A percentile compares a stretch with the other conserved stretches of the same genome.
Evolutionary conservation across 495 filamentous ascomycete genomes (phyloP).

Genomic region (Ramalina peruviana): DNA sequence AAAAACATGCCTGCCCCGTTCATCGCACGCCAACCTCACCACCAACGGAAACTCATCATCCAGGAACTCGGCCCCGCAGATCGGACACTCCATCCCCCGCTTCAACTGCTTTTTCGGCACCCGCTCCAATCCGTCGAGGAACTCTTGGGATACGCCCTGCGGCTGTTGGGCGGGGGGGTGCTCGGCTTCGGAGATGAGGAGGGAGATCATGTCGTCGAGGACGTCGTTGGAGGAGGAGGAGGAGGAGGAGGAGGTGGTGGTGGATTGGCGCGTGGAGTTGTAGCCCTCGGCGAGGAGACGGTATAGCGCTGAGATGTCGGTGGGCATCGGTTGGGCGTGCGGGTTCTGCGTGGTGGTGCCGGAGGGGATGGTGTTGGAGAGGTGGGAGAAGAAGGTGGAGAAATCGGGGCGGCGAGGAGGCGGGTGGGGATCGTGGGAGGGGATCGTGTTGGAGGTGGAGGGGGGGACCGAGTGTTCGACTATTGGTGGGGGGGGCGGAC

Average conservation of each 20-base stretch:
- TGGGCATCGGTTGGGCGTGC: slow-evolving; percentile 56
- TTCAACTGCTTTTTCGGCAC: slow-evolving; percentile 48
- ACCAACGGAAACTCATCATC: slow-evolving; percentile 61
- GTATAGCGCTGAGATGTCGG: slow-evolving; percentile 52
- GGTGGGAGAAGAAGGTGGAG: slow-evolving; percentile 62
- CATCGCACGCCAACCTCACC: slow-evolving; percentile 74
- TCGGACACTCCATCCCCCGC: slow-evolving; percentile 59
- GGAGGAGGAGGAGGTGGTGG: no score
- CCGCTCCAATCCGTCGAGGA: slow-evolving; percentile 44
- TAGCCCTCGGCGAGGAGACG: slow-evolving; percentile 47
- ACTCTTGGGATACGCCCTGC: slow-evolving; percentile 65
- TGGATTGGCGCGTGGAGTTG: slow-evolving; percentile 31
- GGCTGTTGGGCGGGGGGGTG: slow-evolving; percentile 48
- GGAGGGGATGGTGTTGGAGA: slow-evolving; percentile 50
- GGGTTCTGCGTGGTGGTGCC: slow-evolving; percentile 37
- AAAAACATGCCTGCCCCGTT: slow-evolving; percentile 51
- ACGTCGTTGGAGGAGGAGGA: no score
- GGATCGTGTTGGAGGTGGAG: slow-evolving; percentile 24
- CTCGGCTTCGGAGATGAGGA: slow-evolving; percentile 47
- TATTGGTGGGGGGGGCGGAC: slow-evolving; percentile 20
- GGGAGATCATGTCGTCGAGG: slow-evolving; percentile 46
- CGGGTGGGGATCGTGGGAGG: slow-evolving; percentile 22
- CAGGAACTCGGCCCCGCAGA: slow-evolving; percentile 41
- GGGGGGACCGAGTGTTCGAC: slow-evolving; percentile 65
- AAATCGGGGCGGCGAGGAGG: slow-evolving; percentile 62